Evolutionary conservation across 169 alveolate genomes (phyloP).

Genomic region (Cryptosporidium viatorum): DNA sequence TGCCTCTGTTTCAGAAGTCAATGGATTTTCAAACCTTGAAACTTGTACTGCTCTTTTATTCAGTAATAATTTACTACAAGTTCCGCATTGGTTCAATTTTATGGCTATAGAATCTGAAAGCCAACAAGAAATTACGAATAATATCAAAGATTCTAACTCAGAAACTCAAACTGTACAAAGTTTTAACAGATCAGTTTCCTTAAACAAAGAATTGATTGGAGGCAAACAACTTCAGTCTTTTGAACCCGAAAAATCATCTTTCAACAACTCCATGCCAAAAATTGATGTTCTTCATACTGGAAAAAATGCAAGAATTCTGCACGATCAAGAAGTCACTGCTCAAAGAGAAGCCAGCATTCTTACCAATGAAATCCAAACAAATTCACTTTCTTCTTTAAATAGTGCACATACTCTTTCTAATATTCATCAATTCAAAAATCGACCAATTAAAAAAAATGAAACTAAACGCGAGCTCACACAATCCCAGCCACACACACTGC

Average conservation of each 20-base stretch:
- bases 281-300: slow-evolving; percentile 72
- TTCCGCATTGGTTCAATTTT: slow-evolving; percentile 71
- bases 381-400: slow-evolving; percentile 34
- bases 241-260: slow-evolving; percentile 2
- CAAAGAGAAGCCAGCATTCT: slow-evolving; percentile 71
- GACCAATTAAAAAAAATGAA: not conserved
- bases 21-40: slow-evolving; percentile 62
- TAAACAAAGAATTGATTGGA: slow-evolving; percentile 14
- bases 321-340: slow-evolving; percentile 71
- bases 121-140: slow-evolving; percentile 19
- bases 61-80: slow-evolving; percentile 5
- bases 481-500: slow-evolving; percentile 30
- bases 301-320: slow-evolving; percentile 57
- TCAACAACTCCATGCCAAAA: slow-evolving; percentile 33
- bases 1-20: slow-evolving; percentile 68
- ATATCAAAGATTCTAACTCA: not conserved
- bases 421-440: not conserved
- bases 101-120: slow-evolving; percentile 46
- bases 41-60: slow-evolving; percentile 55
- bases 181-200: slow-evolving; percentile 10
- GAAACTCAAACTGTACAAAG: slow-evolving; percentile 20
- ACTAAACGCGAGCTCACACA: not conserved
- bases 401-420: slow-evolving; percentile 12
- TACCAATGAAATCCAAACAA: slow-evolving; percentile 8
- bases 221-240: not conserved